These are phyloP conservation scores for Hortiboletus rubellus DNA, from an alignment of 1,284 basidiomycete genomes.

Conservation along the genomic window DNA sequence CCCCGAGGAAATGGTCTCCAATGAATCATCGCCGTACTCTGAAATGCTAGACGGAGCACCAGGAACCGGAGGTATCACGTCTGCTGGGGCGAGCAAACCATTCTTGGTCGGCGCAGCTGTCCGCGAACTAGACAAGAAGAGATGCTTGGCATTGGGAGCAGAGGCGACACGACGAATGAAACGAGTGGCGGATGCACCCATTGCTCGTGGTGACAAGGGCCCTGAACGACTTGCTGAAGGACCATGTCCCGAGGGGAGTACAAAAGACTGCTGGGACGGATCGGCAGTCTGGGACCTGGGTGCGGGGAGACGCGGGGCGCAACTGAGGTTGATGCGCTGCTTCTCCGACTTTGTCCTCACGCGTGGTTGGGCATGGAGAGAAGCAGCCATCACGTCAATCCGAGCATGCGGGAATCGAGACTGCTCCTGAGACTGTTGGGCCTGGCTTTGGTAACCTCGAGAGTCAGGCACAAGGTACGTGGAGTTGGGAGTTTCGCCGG, in stretches of 20 bases:
- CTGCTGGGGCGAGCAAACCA: slow-evolving; percentile 72
- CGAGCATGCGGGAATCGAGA: slow-evolving; percentile 31
- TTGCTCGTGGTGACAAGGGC: slow-evolving; percentile 59
- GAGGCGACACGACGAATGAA: slow-evolving; percentile 95
- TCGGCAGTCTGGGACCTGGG: slow-evolving; percentile 35
- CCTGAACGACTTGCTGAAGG: slow-evolving; percentile 36
- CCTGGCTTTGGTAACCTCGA: slow-evolving; percentile 34
- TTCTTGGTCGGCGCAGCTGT: slow-evolving; percentile 64
- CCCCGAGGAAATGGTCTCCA: slow-evolving; percentile 72
- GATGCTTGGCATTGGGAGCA: slow-evolving; percentile 92
- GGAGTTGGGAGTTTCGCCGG: slow-evolving; percentile 31
- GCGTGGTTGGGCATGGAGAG: slow-evolving; percentile 40
- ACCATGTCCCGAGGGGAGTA: slow-evolving; percentile 37
- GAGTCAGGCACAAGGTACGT: slow-evolving; percentile 38
- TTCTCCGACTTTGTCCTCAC: slow-evolving; percentile 61
- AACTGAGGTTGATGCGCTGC: slow-evolving; percentile 36
- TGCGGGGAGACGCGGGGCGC: slow-evolving; percentile 23
- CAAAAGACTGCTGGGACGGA: slow-evolving; percentile 40
- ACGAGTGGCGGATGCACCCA: slow-evolving; percentile 71
- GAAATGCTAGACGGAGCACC: slow-evolving; percentile 46
- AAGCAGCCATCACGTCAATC: slow-evolving; percentile 35
- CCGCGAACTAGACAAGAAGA: slow-evolving; percentile 66
- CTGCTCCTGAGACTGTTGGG: slow-evolving; percentile 25
- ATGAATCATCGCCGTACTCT: slow-evolving; percentile 62
- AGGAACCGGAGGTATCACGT: slow-evolving; percentile 53